These are phyloP conservation scores for Russula brevipes DNA, from an alignment of 768 basidiomycete species.

Conservation along the genomic window DNA sequence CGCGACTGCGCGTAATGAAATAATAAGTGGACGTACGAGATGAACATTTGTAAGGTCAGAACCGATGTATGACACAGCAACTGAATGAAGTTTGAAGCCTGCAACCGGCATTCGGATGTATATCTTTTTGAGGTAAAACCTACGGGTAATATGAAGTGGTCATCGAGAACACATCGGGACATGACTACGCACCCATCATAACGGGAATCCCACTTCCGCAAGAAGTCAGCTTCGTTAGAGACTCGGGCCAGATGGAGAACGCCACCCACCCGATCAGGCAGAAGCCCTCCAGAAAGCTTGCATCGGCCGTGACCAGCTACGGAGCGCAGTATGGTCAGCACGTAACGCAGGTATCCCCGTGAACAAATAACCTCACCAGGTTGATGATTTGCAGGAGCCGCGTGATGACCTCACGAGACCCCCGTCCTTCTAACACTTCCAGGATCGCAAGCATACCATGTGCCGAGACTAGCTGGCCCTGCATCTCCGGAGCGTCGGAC, in stretches of 20 bases:
- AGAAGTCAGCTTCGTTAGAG: conserved; percentile 3
- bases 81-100: conserved; percentile 93
- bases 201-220: conserved; percentile 80
- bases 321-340: neutral
- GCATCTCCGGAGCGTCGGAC: conserved; percentile 78
- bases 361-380: conserved; percentile 43
- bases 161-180: conserved; percentile 8
- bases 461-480: conserved; percentile 78
- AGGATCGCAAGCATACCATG: conserved; percentile 95
- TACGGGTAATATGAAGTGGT: conserved; percentile 29
- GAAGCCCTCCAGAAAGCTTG: conserved; percentile 88
- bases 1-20: neutral
- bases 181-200: conserved; percentile 65
- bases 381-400: conserved; percentile 88
- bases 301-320: conserved; percentile 55
- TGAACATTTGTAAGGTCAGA: conserved; percentile 96
- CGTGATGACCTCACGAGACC: conserved; percentile 79
- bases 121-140: conserved; percentile 94
- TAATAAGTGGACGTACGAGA: conserved; percentile 63
- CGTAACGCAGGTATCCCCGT: neutral
- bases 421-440: conserved; percentile 85
- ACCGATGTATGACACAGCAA: conserved; percentile 89
- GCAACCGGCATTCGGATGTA: conserved; percentile 86
- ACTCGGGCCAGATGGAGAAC: neutral
- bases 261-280: conserved; percentile 74